Evolutionary conservation across 106 monocot species (phyloP), one percentile per base, ranked within the genome.

Genomic region (Ottelia alismoides): DNA sequence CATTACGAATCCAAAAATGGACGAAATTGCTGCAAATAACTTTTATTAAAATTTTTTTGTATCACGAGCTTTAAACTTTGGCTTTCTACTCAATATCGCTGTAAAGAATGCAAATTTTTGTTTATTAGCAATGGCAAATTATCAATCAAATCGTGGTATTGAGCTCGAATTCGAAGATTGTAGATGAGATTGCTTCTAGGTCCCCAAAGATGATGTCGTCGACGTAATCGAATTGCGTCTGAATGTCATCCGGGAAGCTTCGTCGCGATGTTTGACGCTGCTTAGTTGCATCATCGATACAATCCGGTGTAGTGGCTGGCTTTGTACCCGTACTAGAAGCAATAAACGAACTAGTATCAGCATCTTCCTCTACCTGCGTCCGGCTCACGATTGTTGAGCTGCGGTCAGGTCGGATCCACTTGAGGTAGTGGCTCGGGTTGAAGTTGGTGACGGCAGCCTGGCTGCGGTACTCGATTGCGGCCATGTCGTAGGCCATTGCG

Each of bases 361-460:
- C 77, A 71, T 74, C 51, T 81, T 63, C 62, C 73, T 74, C 27
- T 72, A 76, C 30, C 71, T 76, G 0, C 69, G 24, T 44, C n/a
- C n/a, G n/a, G n/a, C n/a, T n/a, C n/a, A n/a, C n/a, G n/a, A n/a
- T n/a, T n/a, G n/a, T n/a, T 50, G 43, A 24, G 69, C 25, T 28
- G 14, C 44, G 21, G 43, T 56, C 60, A 0, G 74, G 74, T 1
- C 60, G 72, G 9, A 81, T 65, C 74, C 65, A 72, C 27, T 77
- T 74, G 31, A 72, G 65, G 67, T 92, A 92, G 23, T 78, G 82
- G 47, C 79, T 87, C 29, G 87, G 70, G 29, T 77, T 74, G 57
- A 92, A 92, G 64, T 87, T 92, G 30, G 92, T 92, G 19, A 92
- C 79, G 0, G 92, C 92, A 35, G 79, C 87, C 11, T 76, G 77